Conservation (phyloP, 169 alveolate genomes). For the Perkinsus olseni region DNA sequence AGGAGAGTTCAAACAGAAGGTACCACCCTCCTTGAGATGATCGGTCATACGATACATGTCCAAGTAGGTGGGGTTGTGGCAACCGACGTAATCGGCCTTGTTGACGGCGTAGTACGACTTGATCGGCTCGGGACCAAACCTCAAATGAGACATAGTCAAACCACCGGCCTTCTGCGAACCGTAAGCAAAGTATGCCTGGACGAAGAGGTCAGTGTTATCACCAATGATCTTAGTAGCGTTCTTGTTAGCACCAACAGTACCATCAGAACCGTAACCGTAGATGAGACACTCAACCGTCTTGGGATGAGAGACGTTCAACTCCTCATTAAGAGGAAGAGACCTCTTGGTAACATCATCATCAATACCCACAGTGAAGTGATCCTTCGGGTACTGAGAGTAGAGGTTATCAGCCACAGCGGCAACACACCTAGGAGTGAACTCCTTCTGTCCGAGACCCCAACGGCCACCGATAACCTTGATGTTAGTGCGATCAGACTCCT, state of each 20-base stretch:
- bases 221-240: slow-evolving; percentile 52
- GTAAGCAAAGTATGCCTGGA: slow-evolving; percentile 50
- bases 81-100: slow-evolving; percentile 38
- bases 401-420: slow-evolving; percentile 39
- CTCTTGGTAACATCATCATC: slow-evolving; percentile 42
- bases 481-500: not conserved
- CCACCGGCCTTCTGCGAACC: slow-evolving; percentile 53
- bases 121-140: slow-evolving; percentile 49
- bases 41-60: slow-evolving; percentile 8
- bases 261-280: slow-evolving; percentile 48
- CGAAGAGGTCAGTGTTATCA: slow-evolving; percentile 36
- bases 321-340: slow-evolving; percentile 28
- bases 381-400: slow-evolving; percentile 28
- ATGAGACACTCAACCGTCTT: slow-evolving; percentile 44
- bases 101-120: slow-evolving; percentile 36
- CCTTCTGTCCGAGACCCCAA: slow-evolving; percentile 46
- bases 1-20: slow-evolving; percentile 43
- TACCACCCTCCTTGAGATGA: slow-evolving; percentile 36
- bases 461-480: slow-evolving; percentile 38
- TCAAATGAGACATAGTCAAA: slow-evolving; percentile 40
- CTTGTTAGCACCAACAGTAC: slow-evolving; percentile 51
- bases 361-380: slow-evolving; percentile 47
- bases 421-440: slow-evolving; percentile 47
- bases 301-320: slow-evolving; percentile 17
- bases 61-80: slow-evolving; percentile 40